Conservation (phyloP, 805 yeast species). For the Candida broadrunensis region DNA sequence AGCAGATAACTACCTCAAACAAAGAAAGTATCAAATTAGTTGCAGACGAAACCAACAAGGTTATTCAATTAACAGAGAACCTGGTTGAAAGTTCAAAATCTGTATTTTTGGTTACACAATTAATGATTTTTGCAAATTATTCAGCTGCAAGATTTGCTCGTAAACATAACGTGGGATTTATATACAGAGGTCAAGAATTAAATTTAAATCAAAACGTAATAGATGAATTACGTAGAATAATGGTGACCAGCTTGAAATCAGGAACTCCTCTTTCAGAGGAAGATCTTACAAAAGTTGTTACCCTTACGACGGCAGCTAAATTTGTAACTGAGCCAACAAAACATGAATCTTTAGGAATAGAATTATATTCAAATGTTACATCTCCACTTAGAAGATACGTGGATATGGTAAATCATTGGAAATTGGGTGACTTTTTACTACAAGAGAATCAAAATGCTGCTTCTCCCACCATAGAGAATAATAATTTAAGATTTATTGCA, state of each 20-base stretch:
- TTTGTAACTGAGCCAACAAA: constrained; percentile 40
- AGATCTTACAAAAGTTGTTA: constrained; percentile 42
- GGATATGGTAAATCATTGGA: constrained; percentile 81
- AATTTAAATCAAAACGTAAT: constrained; percentile 18
- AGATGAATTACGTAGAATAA: constrained; percentile 20
- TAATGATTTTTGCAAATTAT: constrained; percentile 80
- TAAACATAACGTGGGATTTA: constrained; percentile 46
- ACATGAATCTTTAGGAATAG: constrained; percentile 66
- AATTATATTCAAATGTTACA: constrained; percentile 69
- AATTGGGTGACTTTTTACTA: constrained; percentile 33
- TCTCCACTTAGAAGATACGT: constrained; percentile 86
- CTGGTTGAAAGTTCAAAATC: constrained; percentile 42
- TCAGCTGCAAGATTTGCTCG: constrained; percentile 50
- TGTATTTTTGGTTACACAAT: constrained; percentile 68
- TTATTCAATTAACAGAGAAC: constrained; percentile 10
- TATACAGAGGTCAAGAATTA: constrained; percentile 42
- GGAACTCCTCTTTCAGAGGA: constrained; percentile 23
- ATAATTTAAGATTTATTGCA: constrained; percentile 14
- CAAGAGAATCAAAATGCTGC: neutral
- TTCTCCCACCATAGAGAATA: neutral
- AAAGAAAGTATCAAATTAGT: neutral
- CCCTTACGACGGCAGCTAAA: constrained; percentile 52
- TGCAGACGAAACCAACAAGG: constrained; percentile 7
- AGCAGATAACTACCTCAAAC: neutral
- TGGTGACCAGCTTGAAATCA: constrained; percentile 14